Evolutionary conservation across 495 filamentous ascomycete species (phyloP).

Genomic region (Xylaria flabelliformis): DNA sequence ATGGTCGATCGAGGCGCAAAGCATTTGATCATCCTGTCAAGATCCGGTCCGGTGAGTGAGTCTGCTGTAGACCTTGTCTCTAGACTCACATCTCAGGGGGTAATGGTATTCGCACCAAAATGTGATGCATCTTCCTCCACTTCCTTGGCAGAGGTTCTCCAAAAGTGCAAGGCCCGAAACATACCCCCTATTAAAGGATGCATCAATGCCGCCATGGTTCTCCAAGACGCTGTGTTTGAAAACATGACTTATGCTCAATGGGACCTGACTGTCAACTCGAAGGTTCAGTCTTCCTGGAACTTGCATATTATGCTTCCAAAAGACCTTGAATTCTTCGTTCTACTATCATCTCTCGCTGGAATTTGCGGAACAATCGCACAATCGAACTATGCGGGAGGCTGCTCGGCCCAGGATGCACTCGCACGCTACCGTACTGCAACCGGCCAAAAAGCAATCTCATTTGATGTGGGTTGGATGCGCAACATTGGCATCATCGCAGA

Average conservation of each 20-base stretch:
- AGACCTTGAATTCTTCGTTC: conserved; percentile 64
- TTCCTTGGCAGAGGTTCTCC: conserved; percentile 28
- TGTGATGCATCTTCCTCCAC: conserved; percentile 48
- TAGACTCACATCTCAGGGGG: conserved; percentile 33
- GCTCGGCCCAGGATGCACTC: conserved; percentile 61
- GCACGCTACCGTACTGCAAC: conserved; percentile 44
- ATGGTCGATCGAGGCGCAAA: conserved; percentile 60
- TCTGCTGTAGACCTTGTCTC: conserved; percentile 34
- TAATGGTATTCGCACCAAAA: conserved; percentile 37
- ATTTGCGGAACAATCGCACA: conserved; percentile 59
- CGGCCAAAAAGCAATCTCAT: conserved; percentile 48
- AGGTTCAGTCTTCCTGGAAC: conserved; percentile 53
- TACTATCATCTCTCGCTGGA: conserved; percentile 61
- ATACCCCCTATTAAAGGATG: conserved; percentile 62
- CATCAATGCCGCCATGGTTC: conserved; percentile 57
- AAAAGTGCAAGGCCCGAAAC: conserved; percentile 30
- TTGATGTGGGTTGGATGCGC: conserved; percentile 28
- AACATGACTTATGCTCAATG: conserved; percentile 56
- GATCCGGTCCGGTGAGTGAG: conserved; percentile 47
- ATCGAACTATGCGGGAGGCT: conserved; percentile 65
- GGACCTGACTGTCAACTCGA: conserved; percentile 48
- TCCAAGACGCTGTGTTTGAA: conserved; percentile 54
- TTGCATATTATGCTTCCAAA: conserved; percentile 51
- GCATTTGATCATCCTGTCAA: conserved; percentile 59
- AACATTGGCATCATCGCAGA: conserved; percentile 2